Percentiles rank a stretch among this genome's conserved stretches.
phyloP scores from a whole-genome alignment of 495 filamentous ascomycete genomes.

The Rostrohypoxylon terebratum region DNA sequence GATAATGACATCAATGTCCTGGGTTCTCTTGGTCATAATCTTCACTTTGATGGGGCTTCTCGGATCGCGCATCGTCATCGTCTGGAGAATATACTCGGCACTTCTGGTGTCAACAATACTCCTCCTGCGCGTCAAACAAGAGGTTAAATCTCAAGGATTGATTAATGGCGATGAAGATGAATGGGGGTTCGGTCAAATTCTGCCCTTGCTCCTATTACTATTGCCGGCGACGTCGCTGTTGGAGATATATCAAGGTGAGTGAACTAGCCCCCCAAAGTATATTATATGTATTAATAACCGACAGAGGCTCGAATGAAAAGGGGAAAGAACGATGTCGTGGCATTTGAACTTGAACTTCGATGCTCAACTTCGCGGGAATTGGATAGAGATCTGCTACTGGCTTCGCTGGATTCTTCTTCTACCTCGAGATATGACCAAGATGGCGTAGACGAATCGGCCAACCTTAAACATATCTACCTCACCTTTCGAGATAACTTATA shows the following conservation, averaged over 20 bases:
- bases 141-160: not conserved
- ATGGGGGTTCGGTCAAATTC: not conserved
- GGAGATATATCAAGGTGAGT: slow-evolving; percentile 2
- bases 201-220: not conserved
- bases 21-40: not conserved
- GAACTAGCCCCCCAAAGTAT: not conserved
- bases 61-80: not conserved
- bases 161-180: not conserved
- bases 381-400: too few species aligned
- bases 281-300: not conserved
- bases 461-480: too few species aligned
- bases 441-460: not conserved
- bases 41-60: not conserved
- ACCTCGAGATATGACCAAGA: too few species aligned
- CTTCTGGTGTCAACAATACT: not conserved
- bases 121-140: not conserved
- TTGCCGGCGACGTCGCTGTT: not conserved
- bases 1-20: not conserved
- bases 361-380: too few species aligned
- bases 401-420: too few species aligned
- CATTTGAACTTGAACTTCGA: too few species aligned
- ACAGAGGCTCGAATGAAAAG: not conserved
- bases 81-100: not conserved
- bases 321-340: too few species aligned
- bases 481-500: not conserved